Evolutionary conservation across 2,329 filamentous ascomycete species (phyloP), one percentile per base, ranked within the genome.

Genomic region (Claviceps pazoutovae): DNA sequence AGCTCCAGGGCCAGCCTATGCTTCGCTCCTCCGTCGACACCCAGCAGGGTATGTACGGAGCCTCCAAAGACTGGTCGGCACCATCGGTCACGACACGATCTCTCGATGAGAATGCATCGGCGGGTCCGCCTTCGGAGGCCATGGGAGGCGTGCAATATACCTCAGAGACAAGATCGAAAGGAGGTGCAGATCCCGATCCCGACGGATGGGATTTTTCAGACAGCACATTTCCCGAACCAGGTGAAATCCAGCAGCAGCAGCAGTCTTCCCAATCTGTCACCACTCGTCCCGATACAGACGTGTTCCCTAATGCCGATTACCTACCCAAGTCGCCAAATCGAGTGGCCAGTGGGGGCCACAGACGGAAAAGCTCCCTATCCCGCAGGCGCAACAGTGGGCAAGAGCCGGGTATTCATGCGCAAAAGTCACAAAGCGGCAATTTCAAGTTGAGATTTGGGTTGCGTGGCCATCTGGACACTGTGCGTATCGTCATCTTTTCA

Each of bases 141-240:
- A 55, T 71, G 26, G 63, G 62, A 19, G 66, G 64, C 16, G 58
- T 65, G 43, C 70, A 73, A 39, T 66, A 68, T n/a, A 52, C 64
- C 19, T 71, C 70, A 45, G 70, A 73, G 39, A 58, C 69, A 16
- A 61, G 68, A 23, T 73, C 80, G 50, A 77, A 82, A 61, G 66
- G 59, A 55, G 54, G 66, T 23, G 60, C 62, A 1, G 61, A 66
- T 7, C 69, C 74, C 4, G 82, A 86, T 53, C 63, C 76, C 0
- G 90, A 95, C 61, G 87, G 79, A 8, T 98, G 93, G 93, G 90
- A 94, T 61, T 98, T 98, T 59, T 88, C 91, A 51, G 89, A 96
- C 53, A 76, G 81, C 8, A 72, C 75, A n/a, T 79, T 82, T 50
- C 69, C 78, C 0, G 84, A 86, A 42, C 69, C 78, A 13, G 63